Evolutionary conservation across 148 eudicot species (phyloP).

Genomic region (Cornus suecica): DNA sequence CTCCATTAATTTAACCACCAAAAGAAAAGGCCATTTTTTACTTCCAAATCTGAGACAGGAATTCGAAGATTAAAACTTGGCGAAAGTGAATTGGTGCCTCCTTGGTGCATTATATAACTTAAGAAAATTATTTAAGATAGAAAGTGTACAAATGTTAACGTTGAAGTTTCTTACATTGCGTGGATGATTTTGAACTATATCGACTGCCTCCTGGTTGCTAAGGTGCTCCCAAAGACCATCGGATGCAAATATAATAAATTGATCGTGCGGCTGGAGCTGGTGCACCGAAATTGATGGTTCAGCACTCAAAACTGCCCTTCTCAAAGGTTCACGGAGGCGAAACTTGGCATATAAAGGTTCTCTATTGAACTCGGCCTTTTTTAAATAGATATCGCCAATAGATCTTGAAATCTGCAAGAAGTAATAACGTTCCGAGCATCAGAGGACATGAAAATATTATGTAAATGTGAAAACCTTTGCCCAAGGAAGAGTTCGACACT

Average conservation of each 20-base stretch:
- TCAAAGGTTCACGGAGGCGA: slow-evolving; percentile 71
- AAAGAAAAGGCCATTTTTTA: neutral
- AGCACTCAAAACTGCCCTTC: slow-evolving; percentile 71
- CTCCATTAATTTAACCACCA: neutral
- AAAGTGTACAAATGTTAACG: neutral
- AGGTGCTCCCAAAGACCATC: slow-evolving; percentile 94
- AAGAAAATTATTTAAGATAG: neutral
- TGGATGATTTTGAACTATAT: slow-evolving; percentile 65
- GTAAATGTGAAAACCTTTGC: neutral
- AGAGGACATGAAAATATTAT: neutral
- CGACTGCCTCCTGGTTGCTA: slow-evolving; percentile 76
- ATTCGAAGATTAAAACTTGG: neutral
- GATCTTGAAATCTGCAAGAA: slow-evolving; percentile 67
- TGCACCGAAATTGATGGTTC: slow-evolving; percentile 65
- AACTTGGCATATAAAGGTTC: slow-evolving; percentile 75
- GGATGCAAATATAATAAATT: slow-evolving; percentile 74
- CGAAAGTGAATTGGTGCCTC: neutral
- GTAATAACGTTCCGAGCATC: slow-evolving; percentile 5
- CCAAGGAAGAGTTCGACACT: neutral
- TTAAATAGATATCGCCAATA: slow-evolving; percentile 76
- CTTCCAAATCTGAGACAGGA: neutral
- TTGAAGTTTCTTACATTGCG: slow-evolving; percentile 43
- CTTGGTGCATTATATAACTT: neutral
- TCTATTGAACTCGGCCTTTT: slow-evolving; percentile 69
- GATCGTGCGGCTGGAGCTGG: slow-evolving; percentile 65